phyloP scores from a whole-genome alignment of 192 early-diverging fungal genomes.

The Ambispora gerdemannii region DNA sequence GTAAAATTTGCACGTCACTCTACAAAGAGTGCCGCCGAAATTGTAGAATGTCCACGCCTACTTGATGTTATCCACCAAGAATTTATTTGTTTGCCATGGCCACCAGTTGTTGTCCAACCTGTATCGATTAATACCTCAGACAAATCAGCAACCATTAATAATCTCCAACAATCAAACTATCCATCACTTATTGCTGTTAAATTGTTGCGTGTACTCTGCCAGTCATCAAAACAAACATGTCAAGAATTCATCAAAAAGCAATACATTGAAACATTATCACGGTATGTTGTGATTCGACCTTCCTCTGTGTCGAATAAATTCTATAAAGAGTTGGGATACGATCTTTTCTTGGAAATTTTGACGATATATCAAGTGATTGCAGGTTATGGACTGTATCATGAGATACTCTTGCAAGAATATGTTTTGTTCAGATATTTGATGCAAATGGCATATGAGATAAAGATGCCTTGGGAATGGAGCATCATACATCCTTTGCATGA shows the following conservation, averaged over 20 bases:
- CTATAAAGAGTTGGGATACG: constrained; percentile 30
- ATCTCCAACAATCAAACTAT: not conserved
- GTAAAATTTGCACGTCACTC: constrained; percentile 46
- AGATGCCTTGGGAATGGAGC: constrained; percentile 22
- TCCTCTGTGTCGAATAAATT: constrained; percentile 13
- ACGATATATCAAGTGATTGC: constrained; percentile 42
- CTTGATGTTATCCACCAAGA: constrained; percentile 43
- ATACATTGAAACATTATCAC: constrained; percentile 42
- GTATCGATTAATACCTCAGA: constrained; percentile 29
- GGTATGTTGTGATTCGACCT: constrained; percentile 45
- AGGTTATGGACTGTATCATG: constrained; percentile 49
- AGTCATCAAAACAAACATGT: constrained; percentile 43
- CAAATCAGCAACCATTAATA: constrained; percentile 1
- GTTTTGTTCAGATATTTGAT: not conserved
- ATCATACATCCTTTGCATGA: too few relatives aligned
- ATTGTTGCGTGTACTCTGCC: constrained; percentile 39
- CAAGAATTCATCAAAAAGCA: constrained; percentile 40
- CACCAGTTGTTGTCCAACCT: constrained; percentile 40
- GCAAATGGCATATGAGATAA: not conserved
- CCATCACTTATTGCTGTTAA: constrained; percentile 34
- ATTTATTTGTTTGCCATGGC: constrained; percentile 46
- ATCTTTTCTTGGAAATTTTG: constrained; percentile 42
- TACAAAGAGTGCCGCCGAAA: constrained; percentile 37
- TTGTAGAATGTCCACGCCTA: constrained; percentile 47
- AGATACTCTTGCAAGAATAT: constrained; percentile 21